A percentile compares a stretch with the other conserved stretches of the same genome.
Conservation (phyloP, 2,329 filamentous ascomycete species). For the Septoria linicola region DNA sequence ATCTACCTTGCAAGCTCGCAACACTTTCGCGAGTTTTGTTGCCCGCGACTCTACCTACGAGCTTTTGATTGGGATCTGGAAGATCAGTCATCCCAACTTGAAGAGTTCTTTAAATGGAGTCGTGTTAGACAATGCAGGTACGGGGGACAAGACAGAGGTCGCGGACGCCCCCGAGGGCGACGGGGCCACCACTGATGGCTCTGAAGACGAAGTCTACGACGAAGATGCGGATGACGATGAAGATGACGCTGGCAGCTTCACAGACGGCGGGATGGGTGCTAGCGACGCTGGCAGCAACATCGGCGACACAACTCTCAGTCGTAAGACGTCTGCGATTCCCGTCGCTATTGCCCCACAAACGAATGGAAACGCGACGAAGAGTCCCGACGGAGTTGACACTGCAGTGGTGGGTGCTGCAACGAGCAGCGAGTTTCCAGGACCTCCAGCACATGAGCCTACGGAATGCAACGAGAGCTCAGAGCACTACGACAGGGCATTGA, state of each 20-base stretch:
- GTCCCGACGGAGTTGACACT: constrained; percentile 38
- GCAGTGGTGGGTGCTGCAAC: constrained; percentile 44
- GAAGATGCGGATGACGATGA: constrained; percentile 68
- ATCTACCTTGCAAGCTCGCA: constrained; percentile 89
- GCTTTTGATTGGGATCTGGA: constrained; percentile 96
- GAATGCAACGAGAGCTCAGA: constrained; percentile 75
- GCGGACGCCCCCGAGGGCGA: constrained; percentile 59
- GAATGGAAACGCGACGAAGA: constrained; percentile 38
- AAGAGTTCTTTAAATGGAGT: constrained; percentile 91
- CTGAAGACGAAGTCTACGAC: constrained; percentile 75
- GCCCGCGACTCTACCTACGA: constrained; percentile 96
- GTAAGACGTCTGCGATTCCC: constrained; percentile 67
- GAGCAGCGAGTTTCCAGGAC: constrained; percentile 74
- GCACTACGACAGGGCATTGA: constrained; percentile 82
- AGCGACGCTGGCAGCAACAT: constrained; percentile 57
- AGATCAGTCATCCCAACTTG: constrained; percentile 87
- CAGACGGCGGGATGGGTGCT: constrained; percentile 50
- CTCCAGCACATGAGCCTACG: constrained; percentile 76
- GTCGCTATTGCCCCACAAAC: constrained; percentile 40
- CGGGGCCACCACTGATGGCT: constrained; percentile 57
- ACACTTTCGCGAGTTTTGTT: constrained; percentile 93
- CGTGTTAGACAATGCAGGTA: constrained; percentile 70
- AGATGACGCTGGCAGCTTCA: constrained; percentile 60
- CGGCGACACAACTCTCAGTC: constrained; percentile 51
- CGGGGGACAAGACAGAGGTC: constrained; percentile 89